Conservation (phyloP, 2,329 filamentous ascomycete genomes). For the Penicillium thymicola region DNA sequence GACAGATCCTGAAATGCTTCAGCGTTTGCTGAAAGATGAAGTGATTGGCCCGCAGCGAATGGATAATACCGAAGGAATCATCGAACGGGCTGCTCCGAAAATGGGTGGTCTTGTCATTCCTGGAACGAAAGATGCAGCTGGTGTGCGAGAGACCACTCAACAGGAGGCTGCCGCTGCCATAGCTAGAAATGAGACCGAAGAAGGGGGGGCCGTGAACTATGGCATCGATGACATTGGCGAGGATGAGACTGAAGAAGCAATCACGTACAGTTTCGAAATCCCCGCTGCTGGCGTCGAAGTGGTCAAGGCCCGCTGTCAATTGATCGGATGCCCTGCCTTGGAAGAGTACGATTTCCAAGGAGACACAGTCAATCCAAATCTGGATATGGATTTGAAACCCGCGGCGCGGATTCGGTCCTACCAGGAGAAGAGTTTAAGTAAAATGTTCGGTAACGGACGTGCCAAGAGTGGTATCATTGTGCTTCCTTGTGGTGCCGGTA, state of each 20-base stretch:
- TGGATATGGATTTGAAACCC: conserved; percentile 87
- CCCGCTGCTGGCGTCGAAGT: conserved; percentile 75
- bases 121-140: conserved; percentile 88
- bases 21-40: conserved; percentile 78
- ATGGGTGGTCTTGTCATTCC: conserved; percentile 87
- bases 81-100: conserved; percentile 77
- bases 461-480: conserved; percentile 98
- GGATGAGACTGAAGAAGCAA: conserved; percentile 70
- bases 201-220: conserved; percentile 67
- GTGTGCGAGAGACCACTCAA: conserved; percentile 68
- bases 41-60: conserved; percentile 77
- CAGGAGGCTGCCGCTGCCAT: conserved; percentile 37
- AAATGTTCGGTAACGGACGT: conserved; percentile 98
- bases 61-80: conserved; percentile 69
- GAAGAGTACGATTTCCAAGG: conserved; percentile 98
- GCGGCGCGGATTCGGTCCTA: conserved; percentile 50
- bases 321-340: conserved; percentile 79
- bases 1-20: conserved; percentile 79
- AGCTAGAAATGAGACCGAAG: conserved; percentile 34
- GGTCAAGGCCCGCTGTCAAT: conserved; percentile 85
- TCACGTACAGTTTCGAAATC: conserved; percentile 92
- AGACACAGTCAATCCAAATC: conserved; percentile 80
- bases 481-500: conserved; percentile 90
- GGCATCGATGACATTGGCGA: conserved; percentile 72
- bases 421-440: conserved; percentile 94